Conservation (phyloP, 169 alveolate genomes). For the Babesia gibsoni region DNA sequence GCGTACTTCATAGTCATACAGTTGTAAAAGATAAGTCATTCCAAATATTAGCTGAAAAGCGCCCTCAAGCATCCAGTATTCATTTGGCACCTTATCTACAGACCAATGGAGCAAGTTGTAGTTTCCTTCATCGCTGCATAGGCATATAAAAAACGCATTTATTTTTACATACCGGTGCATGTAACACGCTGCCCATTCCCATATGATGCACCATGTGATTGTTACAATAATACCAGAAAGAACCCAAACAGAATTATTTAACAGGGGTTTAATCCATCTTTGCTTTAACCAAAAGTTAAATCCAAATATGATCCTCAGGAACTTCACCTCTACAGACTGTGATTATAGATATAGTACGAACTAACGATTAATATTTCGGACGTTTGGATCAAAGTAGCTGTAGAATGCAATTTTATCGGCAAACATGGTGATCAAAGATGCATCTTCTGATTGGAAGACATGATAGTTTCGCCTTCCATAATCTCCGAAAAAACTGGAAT, state of each 20-base stretch:
- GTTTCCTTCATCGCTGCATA: slow-evolving; percentile 60
- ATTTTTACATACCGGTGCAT: slow-evolving; percentile 52
- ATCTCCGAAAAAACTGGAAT: slow-evolving; percentile 7
- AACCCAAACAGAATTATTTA: slow-evolving; percentile 64
- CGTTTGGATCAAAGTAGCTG: slow-evolving; percentile 15
- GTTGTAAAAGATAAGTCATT: slow-evolving; percentile 59
- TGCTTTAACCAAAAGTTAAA: slow-evolving; percentile 43
- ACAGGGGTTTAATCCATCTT: slow-evolving; percentile 30
- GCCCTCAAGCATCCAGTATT: slow-evolving; percentile 69
- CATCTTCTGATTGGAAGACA: not conserved
- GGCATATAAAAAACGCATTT: not conserved
- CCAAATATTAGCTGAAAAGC: slow-evolving; percentile 71
- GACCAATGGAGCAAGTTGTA: slow-evolving; percentile 67
- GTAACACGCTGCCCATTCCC: slow-evolving; percentile 79
- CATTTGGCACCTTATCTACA: slow-evolving; percentile 63
- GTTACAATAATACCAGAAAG: slow-evolving; percentile 68
- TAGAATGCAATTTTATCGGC: slow-evolving; percentile 2
- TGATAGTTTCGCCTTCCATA: slow-evolving; percentile 1
- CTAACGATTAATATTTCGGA: slow-evolving; percentile 1
- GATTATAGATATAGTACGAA: not conserved
- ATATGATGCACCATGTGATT: slow-evolving; percentile 72
- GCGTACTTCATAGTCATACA: slow-evolving; percentile 60
- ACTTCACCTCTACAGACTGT: not conserved
- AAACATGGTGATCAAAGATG: not conserved
- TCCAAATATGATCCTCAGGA: slow-evolving; percentile 2